Evolutionary conservation across 2,329 filamentous ascomycete genomes (phyloP), one percentile per base, ranked within the genome.

Genomic region (Lecanosticta acicola): DNA sequence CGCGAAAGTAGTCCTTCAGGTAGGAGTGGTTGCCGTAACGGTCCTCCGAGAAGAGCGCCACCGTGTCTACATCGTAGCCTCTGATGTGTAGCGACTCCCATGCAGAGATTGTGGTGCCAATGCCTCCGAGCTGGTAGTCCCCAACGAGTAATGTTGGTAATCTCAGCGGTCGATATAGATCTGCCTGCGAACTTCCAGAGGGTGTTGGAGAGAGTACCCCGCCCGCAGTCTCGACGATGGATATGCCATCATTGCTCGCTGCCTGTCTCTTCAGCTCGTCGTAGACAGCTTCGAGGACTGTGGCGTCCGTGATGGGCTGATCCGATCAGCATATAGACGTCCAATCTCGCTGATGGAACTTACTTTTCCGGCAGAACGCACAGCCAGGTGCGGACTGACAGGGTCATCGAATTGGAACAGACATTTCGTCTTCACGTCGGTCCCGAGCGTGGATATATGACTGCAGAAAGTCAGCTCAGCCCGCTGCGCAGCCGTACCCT

Each of bases 181-280:
- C 87, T 2, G 83, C 86, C 60, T 94, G 87, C 0, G 84, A 80
- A 1, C 75, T 84, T 8, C 86, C 85, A 29, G 84, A 86, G 1
- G 87, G 87, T 0, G 79, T 79, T 0, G 87, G 87, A 0, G 86
- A 91, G 50, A 91, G 81, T 0, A 91, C 84, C 1, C 87, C 87
- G 1, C 87, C 87, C 1, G 87, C 87, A 1, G 87, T 93, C 63
- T 94, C 87, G 37, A 93, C 71, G 38, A 94, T 75, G 1, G 85
- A 68, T 66, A 83, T 79, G n/a, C 77, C 77, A 37, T 68, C 66
- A 2, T 56, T 55, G 16, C 62, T 57, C 5, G 7, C 11, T 3
- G 75, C 71, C 43, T 70, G 71, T n/a, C 66, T 55, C 4, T 65
- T 47, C 10, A 68, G 51, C 38, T 66, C 61, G 1, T 76, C 69